Base-by-base conservation (phyloP, 768 basidiomycete species). In the Pholiota conissans region DNA sequence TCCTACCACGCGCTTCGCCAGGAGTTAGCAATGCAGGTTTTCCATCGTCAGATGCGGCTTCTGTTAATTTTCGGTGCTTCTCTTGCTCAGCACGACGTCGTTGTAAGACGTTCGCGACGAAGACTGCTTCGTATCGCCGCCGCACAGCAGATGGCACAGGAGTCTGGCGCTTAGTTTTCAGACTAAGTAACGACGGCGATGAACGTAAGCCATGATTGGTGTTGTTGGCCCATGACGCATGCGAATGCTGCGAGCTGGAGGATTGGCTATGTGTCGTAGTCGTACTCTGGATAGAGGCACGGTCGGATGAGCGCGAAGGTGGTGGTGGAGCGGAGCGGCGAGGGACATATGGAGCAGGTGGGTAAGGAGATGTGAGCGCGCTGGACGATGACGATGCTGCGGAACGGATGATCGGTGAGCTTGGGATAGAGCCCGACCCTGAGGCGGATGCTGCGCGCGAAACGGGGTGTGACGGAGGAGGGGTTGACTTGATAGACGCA, bases 111-210 rank as follows among this genome's bases (percentile, higher is more conserved):
- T 88, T 89, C n/a, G 75, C 74, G 13, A 77, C 73, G 63, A 91
- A 93, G 1, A 92, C 76, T 4, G 71, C 70, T 59, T 90, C 87
- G 65, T 91, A 93, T 9, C 91, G 83, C 37, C 71, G 74, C 20
- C 84, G 81, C 11, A 86, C 86, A 2, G 82, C 75, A 6, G 81
- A 71, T 1, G 91, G 90, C 3, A 91, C 78, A 2, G 90, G 90
- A 0, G 89, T 84, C 0, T 85, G 83, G 2, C 89, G 83, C 35
- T 76, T 63, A 57, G 73, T 60, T 63, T 75, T 74, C 18, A 58
- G 60, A 54, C 51, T 63, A 50, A 57, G 60, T 28, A 45, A 51
- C 20, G 58, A 63, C 30, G 52, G 52, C 11, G 39, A 56, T 39
- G 51, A 60, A 47, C 42, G 42, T 22, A 45, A 8, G 10, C 42